Evolutionary conservation across 225 moss, liverwort and hornwort species (phyloP), one percentile per base, ranked within the genome.

Genomic region (Physcomitrellopsis africana): DNA sequence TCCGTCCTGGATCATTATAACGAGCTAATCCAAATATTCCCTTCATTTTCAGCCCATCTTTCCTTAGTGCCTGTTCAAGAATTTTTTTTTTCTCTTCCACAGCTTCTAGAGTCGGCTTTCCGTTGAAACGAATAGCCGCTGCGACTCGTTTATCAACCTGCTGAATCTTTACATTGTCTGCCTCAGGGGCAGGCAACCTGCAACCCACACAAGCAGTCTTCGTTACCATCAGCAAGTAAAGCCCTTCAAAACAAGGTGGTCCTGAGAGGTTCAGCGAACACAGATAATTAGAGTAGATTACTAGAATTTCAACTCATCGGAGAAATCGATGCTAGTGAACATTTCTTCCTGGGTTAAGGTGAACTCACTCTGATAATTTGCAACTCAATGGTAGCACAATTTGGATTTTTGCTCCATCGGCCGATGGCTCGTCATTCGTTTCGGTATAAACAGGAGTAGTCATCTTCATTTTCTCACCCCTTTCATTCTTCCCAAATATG

Each of bases 381-480:
- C 60, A 81, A 22, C 83, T 79, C 54, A 72, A 81, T 18, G 97
- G 97, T 63, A 97, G 68, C 65, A 97, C 97, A 64, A 97, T 82
- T 82, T 97, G 97, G 22, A 97, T 89, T 56, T 82, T 86, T 49
- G 81, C 63, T 84, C 76, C 76, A 65, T 81, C 69, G 14, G 76
- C 70, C 68, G 84, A 32, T 74, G 77, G 61, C 77, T 84, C 71
- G 67, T 60, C 88, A 55, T 58, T 72, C 52, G 77, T 86, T 63
- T 92, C 86, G 58, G 92, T 97, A 73, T 91, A 97, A 53, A 97
- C 94, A 54, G 97, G 97, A 41, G 97, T 97, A 5, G 97, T 97
- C 97, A 97, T 97, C 83, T 94, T 92, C 84, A 92, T 89, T 75
- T 91, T 97, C 69, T 94, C 92, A 59, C 93, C 91, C 69, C 80